Evolutionary conservation across 208 protist genomes (phyloP).

Genomic region (Crithidia thermophila): DNA sequence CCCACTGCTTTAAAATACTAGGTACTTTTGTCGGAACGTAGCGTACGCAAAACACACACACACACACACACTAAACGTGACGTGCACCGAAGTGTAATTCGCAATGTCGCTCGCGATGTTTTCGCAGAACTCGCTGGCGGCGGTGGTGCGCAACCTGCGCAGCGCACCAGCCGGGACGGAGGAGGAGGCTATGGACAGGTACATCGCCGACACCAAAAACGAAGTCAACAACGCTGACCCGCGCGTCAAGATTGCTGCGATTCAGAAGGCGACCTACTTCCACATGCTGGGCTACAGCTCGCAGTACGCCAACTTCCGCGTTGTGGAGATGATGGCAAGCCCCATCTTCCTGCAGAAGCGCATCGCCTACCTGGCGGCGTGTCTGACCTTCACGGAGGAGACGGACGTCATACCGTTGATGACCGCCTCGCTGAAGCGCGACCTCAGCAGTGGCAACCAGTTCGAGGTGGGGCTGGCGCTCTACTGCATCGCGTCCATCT

Average conservation of each 20-base stretch:
- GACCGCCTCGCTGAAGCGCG: slow-evolving; percentile 97
- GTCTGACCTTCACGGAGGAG: slow-evolving; percentile 93
- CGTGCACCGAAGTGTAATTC: no score
- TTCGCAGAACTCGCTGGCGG: slow-evolving; percentile 89
- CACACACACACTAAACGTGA: no score
- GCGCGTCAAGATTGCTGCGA: slow-evolving; percentile 92
- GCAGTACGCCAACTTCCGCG: slow-evolving; percentile 95
- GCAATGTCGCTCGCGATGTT: slow-evolving; percentile 47
- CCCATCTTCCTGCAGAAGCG: slow-evolving; percentile 83
- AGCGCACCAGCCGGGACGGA: slow-evolving; percentile 87
- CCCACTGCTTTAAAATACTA: no score
- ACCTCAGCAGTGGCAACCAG: slow-evolving; percentile 93
- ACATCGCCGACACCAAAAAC: slow-evolving; percentile 94
- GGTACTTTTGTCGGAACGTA: no score
- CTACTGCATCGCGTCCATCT: slow-evolving; percentile 96
- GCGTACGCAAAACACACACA: background rate
- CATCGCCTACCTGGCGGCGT: slow-evolving; percentile 95
- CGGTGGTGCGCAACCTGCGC: slow-evolving; percentile 96
- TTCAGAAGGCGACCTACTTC: slow-evolving; percentile 98
- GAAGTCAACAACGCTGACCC: slow-evolving; percentile 92
- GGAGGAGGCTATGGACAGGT: slow-evolving; percentile 90
- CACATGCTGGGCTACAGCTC: slow-evolving; percentile 98
- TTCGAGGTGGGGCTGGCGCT: slow-evolving; percentile 97
- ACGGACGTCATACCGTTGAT: slow-evolving; percentile 97
- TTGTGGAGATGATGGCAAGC: slow-evolving; percentile 97